phyloP scores from a whole-genome alignment of 1,284 basidiomycete genomes.

The Anthracocystis setariae region DNA sequence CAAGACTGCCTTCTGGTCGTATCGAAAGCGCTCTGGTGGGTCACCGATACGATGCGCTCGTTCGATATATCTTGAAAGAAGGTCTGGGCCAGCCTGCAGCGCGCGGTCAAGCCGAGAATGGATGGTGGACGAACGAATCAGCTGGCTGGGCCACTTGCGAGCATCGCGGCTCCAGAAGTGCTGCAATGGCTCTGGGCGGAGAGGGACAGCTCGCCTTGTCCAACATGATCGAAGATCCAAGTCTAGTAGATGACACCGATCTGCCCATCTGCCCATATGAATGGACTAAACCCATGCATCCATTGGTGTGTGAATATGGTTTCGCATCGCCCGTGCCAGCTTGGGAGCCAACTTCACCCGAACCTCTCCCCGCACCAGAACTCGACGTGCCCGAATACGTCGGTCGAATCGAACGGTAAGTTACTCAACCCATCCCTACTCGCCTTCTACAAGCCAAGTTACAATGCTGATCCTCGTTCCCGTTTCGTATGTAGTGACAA shows the following conservation, averaged over 20 bases:
- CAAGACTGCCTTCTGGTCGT: slow-evolving; percentile 73
- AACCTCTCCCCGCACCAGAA: slow-evolving; percentile 71
- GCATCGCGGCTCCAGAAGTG: background rate
- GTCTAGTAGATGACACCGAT: slow-evolving; percentile 56
- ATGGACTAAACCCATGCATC: slow-evolving; percentile 57
- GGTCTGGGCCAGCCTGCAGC: slow-evolving; percentile 70
- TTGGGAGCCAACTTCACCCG: slow-evolving; percentile 15
- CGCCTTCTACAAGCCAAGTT: background rate
- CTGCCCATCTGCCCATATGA: slow-evolving; percentile 78
- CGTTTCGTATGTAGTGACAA: slow-evolving; percentile 71
- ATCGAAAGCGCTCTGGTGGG: slow-evolving; percentile 81
- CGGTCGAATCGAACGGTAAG: slow-evolving; percentile 69
- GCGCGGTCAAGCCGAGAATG: slow-evolving; percentile 1
- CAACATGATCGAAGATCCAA: slow-evolving; percentile 12
- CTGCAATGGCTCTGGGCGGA: background rate
- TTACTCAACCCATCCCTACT: background rate
- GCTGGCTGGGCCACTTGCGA: slow-evolving; percentile 61
- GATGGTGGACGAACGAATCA: slow-evolving; percentile 50
- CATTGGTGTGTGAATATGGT: slow-evolving; percentile 68
- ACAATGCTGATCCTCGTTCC: too few relatives aligned
- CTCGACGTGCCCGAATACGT: slow-evolving; percentile 86
- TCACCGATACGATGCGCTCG: slow-evolving; percentile 86
- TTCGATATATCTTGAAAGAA: slow-evolving; percentile 85
- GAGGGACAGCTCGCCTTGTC: slow-evolving; percentile 26
- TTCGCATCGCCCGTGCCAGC: slow-evolving; percentile 75